Evolutionary conservation across 75 land plant genomes (phyloP), one percentile per base, ranked within the genome.

Genomic region (Pinus taeda): DNA sequence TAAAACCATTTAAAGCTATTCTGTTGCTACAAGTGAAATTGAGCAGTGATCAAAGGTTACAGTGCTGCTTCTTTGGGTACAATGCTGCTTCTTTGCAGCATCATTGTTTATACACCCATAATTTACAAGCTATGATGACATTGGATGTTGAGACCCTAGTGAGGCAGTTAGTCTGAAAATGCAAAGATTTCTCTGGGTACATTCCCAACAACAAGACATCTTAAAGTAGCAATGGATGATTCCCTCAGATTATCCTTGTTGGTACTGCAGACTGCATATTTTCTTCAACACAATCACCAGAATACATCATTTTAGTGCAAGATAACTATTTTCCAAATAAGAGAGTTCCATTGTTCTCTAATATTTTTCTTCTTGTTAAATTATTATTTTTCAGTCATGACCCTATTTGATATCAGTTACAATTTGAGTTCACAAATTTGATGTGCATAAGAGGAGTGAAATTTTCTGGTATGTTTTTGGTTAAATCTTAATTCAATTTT

Each of bases 1-100:
- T 79, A 94, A 63, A 81, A 78, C 49, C 53, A 75, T 4, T 83
- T 42, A 79, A 14, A 59, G 29, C 4, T 65, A 39, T 65, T 33
- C 1, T 30, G 42, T 18, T 65, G 69, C 39, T 37, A 6, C 6
- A 17, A 65, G 5, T 65, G 39, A 65, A 65, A 37, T 37, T 65
- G 42, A 17, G 33, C 69, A 5, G 42, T 49, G 55, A 8, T 8
- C 14, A 15, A 65, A 11, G n/a, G 39, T 20, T 65, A 7, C 29
- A 37, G 0, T 33, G 69, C 69, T 15, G 39, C 67, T 65, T 26
- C 26, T 26, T 26, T 26, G 26, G 26, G 26, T 26, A 26, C 26
- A 26, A 26, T 26, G 26, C 26, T 15, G 39, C 67, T 65, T 4
- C 69, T 30, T 33, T 65, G 37, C 42, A 33, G 37, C 55, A 33